Evolutionary conservation across 345 rosid species (phyloP), one percentile per base, ranked within the genome.

Genomic region (Raphanus sativus): DNA sequence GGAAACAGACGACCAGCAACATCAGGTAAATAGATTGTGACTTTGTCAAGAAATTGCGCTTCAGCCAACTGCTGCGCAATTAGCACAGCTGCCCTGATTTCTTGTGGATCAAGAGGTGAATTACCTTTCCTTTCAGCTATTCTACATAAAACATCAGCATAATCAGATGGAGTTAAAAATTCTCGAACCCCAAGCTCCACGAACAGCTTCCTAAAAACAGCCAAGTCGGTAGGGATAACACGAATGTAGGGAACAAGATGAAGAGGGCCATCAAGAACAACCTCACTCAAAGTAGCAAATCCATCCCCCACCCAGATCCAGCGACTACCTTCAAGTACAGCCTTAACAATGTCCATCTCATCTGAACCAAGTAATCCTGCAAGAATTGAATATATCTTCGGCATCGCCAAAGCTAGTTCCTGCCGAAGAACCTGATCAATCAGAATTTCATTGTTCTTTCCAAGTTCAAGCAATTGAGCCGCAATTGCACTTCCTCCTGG

Each of bases 231-330:
- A 63, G 98, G 97, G 82, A 94, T 84, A 74, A 94, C 96, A 50
- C 98, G 96, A 74, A 94, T 79, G 74, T 94, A 94, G 66, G 97
- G 97, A 83, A 90, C 91, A 88, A 94, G 85, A 78, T 91, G 97
- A 84, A 94, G 88, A 77, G 91, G 97, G 56, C 98, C 97, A 81
- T 94, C 89, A 45, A 94, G 94, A 73, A 91, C 98, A 79, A 94
- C 97, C 89, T 94, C 98, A 75, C 87, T 88, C 32, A 84, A 73
- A 5, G 86, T 94, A 73, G 98, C 92, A 90, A 94, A 94, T 74
- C 98, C 98, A 87, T 91, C 98, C 71, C 98, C 98, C 56, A 94
- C 97, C 98, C 98, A 94, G 72, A 94, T 89, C 98, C 98, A 94
- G 76, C 97, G 93, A 82, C 97, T 86, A 50, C 96, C 98, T 89